Evolutionary conservation across 768 basidiomycete genomes (phyloP), one percentile per base, ranked within the genome.

Genomic region (Mycena indigotica): DNA sequence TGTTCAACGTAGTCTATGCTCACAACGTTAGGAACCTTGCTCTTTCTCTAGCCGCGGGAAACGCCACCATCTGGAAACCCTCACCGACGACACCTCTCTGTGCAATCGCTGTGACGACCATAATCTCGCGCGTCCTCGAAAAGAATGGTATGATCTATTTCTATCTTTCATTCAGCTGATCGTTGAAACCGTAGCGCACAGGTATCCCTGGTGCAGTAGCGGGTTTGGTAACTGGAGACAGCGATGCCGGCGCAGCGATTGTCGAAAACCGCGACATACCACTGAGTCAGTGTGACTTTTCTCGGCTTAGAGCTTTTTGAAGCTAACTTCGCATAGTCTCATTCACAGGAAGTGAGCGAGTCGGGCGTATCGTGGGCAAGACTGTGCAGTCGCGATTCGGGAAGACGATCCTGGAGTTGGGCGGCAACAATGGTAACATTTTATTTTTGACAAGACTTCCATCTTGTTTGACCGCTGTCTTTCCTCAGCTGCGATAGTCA

Each of bases 31-130:
- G 95, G 95, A 98, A 98, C 72, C 76, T 96, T 50, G 84, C 93
- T 2, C 79, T 98, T 23, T 91, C 94, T 3, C 75, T 98, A 56
- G 88, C 91, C 2, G 89, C 91, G 26, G 95, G 95, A 17, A 98
- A 98, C 71, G 88, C 93, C 1, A 95, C 93, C 0, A 71, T 98
- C 45, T 98, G 95, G 95, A 98, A 98, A 69, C 95, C 95, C 5
- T 90, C 94, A 0, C 92, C 88, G 2, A 90, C 82, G 2, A 98
- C 95, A 0, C 88, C 95, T 3, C 73, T 96, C 30, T 95, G 88
- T 69, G 81, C 94, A n/a, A 89, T 98, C 56, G 96, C 95, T 0
- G 84, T 94, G 23, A 95, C 92, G 23, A 87, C 84, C 69, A 91
- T 98, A 65, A 77, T 98, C 24, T 79, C 93, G 19, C 70, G 76